These are phyloP conservation scores for Eucalyptus polyanthemos DNA, from an alignment of 345 rosid species.

Conservation along the genomic window DNA sequence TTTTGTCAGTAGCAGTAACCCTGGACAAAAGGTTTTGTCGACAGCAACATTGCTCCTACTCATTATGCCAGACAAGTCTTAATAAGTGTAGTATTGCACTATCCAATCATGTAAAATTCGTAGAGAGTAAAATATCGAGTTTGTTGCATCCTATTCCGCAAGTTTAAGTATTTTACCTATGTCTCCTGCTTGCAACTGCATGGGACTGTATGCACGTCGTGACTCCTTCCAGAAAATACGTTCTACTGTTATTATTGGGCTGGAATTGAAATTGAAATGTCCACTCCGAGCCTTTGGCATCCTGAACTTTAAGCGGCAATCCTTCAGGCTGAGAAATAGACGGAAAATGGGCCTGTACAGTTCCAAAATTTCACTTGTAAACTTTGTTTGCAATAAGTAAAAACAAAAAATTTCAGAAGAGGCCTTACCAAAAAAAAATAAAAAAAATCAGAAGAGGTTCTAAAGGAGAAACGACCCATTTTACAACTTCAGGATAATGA, in stretches of 20 bases:
- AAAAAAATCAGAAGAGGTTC: neutral
- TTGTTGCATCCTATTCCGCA: neutral
- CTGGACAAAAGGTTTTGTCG: neutral
- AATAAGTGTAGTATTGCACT: neutral
- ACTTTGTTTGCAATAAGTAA: neutral
- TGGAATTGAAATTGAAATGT: constrained; percentile 78
- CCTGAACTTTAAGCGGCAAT: constrained; percentile 83
- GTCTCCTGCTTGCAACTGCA: constrained; percentile 96
- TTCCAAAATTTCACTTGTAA: neutral
- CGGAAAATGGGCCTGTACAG: constrained; percentile 74
- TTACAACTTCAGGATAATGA: neutral
- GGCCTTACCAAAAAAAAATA: neutral
- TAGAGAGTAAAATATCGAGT: neutral
- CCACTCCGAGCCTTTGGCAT: constrained; percentile 92
- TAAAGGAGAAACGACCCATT: neutral
- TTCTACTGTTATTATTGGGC: constrained; percentile 81
- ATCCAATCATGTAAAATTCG: neutral
- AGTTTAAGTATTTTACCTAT: constrained; percentile 32
- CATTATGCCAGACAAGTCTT: neutral
- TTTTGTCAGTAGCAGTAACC: neutral
- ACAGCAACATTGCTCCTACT: neutral
- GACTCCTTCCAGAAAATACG: constrained; percentile 92
- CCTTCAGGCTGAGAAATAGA: constrained; percentile 78
- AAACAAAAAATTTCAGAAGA: neutral
- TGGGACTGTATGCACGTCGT: constrained; percentile 78